Conservation (phyloP, 305 asterid genomes). For the Withania somnifera region DNA sequence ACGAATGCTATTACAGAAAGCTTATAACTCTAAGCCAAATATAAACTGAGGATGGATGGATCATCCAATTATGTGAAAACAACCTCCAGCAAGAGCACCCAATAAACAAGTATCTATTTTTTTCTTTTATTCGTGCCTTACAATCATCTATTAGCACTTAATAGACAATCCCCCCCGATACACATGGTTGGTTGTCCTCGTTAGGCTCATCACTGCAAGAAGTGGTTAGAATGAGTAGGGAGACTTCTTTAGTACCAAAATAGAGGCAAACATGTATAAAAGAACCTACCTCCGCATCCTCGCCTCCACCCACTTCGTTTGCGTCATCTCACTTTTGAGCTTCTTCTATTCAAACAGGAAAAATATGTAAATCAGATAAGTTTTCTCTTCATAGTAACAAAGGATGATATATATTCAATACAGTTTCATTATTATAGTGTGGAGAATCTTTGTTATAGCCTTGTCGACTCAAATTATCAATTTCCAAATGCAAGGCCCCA, state of each 20-base stretch:
- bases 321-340: background rate
- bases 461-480: background rate
- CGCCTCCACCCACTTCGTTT: background rate
- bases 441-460: background rate
- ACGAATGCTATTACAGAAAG: background rate
- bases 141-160: background rate
- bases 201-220: background rate
- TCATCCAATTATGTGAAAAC: slow-evolving; percentile 18
- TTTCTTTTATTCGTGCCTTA: background rate
- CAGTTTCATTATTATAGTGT: background rate
- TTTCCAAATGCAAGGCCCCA: too few relatives aligned
- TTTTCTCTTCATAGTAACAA: background rate
- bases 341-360: background rate
- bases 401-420: background rate
- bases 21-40: too few relatives aligned
- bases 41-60: slow-evolving; percentile 2
- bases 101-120: background rate
- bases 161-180: background rate
- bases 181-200: background rate
- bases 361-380: background rate
- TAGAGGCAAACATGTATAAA: background rate
- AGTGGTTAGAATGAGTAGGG: background rate
- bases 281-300: slow-evolving; percentile 2
- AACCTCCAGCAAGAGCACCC: slow-evolving; percentile 9
- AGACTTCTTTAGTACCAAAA: background rate